Evolutionary conservation across 345 rosid genomes (phyloP).

Genomic region (Dipteronia dyeriana): DNA sequence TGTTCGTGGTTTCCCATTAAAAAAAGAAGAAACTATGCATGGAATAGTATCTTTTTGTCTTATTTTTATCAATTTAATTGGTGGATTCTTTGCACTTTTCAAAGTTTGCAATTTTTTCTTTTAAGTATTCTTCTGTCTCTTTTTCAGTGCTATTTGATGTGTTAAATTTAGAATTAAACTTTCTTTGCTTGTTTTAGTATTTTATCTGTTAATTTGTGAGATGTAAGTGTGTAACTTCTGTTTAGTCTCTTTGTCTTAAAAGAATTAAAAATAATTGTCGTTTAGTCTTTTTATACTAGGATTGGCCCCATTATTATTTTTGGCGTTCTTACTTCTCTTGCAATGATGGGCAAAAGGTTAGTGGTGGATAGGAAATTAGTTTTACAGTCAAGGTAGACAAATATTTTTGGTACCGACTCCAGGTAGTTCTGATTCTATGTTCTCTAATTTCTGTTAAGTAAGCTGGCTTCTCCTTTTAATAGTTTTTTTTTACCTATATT

Average conservation of each 20-base stretch:
- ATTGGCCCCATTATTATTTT: too few species aligned
- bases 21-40: not conserved
- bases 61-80: too few species aligned
- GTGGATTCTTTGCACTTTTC: not conserved
- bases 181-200: too few species aligned
- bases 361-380: not conserved
- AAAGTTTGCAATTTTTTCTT: not conserved
- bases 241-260: too few species aligned
- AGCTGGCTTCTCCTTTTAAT: not conserved
- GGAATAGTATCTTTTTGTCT: not conserved
- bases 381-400: not conserved
- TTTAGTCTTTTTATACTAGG: too few species aligned
- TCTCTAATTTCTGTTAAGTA: not conserved
- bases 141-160: not conserved
- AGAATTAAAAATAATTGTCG: too few species aligned
- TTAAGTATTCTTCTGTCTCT: not conserved
- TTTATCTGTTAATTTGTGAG: too few species aligned
- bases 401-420: not conserved
- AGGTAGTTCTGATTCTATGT: not conserved
- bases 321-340: too few species aligned
- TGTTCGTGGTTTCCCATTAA: not conserved
- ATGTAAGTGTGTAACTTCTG: too few species aligned
- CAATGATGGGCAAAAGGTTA: too few species aligned
- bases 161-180: too few species aligned
- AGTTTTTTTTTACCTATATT: not conserved